phyloP scores from a whole-genome alignment of 2,329 filamentous ascomycete species.

The Clarireedia monteithiana region DNA sequence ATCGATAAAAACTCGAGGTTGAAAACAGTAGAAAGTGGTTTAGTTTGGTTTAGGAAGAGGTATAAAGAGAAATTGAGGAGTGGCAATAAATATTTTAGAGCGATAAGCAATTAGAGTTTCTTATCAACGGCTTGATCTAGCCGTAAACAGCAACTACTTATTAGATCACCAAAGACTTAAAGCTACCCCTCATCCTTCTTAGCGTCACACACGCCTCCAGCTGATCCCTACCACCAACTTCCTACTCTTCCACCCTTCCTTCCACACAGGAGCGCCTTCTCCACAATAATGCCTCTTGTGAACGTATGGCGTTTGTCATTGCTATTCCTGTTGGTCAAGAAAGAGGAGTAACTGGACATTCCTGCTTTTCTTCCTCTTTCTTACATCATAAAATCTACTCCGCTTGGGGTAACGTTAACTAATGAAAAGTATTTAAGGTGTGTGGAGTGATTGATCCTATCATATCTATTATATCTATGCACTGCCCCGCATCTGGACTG shows the following conservation, averaged over 20 bases:
- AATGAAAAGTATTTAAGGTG: too few relatives aligned
- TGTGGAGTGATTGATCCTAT: too few relatives aligned
- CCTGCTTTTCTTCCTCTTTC: too few relatives aligned
- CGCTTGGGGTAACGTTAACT: too few relatives aligned
- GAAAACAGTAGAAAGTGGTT: background rate
- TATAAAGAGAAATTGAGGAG: background rate
- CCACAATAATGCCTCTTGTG: background rate
- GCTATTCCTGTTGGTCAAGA: too few relatives aligned
- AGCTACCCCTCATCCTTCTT: constrained; percentile 5
- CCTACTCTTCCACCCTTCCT: background rate
- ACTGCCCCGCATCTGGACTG: too few relatives aligned
- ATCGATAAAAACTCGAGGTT: background rate
- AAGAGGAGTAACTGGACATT: too few relatives aligned
- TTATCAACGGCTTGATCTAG: background rate
- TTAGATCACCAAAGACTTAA: background rate
- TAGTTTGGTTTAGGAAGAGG: background rate
- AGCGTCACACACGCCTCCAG: background rate
- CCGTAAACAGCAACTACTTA: background rate
- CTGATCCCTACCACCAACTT: background rate
- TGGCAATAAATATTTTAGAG: background rate
- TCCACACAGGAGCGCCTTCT: background rate
- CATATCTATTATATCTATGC: too few relatives aligned
- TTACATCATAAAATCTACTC: too few relatives aligned
- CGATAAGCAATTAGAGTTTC: constrained; percentile 3
- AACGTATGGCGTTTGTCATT: too few relatives aligned